phyloP scores from a whole-genome alignment of 2,329 filamentous ascomycete species.

The Clarireedia monteithiana region DNA sequence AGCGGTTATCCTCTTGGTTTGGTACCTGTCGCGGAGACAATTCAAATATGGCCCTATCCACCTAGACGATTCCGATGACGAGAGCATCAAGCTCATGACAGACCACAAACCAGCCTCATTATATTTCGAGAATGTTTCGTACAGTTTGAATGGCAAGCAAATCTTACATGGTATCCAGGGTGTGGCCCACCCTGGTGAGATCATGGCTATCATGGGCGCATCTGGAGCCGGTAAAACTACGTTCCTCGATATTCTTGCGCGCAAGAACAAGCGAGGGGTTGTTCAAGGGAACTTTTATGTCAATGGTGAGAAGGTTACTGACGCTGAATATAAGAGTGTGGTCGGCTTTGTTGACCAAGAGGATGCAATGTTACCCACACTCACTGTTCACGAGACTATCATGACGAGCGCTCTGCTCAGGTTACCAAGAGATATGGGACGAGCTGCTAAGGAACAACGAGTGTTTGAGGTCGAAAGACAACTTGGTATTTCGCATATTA shows the following conservation, averaged over 20 bases:
- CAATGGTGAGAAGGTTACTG: slow-evolving; percentile 83
- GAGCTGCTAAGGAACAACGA: slow-evolving; percentile 78
- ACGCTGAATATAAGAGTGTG: slow-evolving; percentile 81
- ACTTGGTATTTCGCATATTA: slow-evolving; percentile 88
- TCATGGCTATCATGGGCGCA: slow-evolving; percentile 96
- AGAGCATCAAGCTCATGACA: slow-evolving; percentile 75
- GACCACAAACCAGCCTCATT: slow-evolving; percentile 88
- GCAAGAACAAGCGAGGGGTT: slow-evolving; percentile 89
- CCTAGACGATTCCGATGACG: slow-evolving; percentile 84
- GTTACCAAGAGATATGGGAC: slow-evolving; percentile 86
- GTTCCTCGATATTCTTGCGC: slow-evolving; percentile 89
- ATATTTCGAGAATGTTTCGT: slow-evolving; percentile 82
- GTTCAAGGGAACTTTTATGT: slow-evolving; percentile 79
- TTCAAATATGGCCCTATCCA: slow-evolving; percentile 65
- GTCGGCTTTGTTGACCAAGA: slow-evolving; percentile 98
- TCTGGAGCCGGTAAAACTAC: slow-evolving; percentile 97
- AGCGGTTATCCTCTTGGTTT: slow-evolving; percentile 72
- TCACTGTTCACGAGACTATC: slow-evolving; percentile 97
- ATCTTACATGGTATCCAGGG: slow-evolving; percentile 78
- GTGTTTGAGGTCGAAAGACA: slow-evolving; percentile 93
- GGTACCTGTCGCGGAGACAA: slow-evolving; percentile 78
- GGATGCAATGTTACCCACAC: slow-evolving; percentile 89
- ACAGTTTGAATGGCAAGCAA: slow-evolving; percentile 77
- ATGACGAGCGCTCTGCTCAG: slow-evolving; percentile 86
- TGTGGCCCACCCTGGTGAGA: slow-evolving; percentile 86